Evolutionary conservation across 148 eudicot species (phyloP), one percentile per base, ranked within the genome.

Genomic region (Vaccinium corymbosum): DNA sequence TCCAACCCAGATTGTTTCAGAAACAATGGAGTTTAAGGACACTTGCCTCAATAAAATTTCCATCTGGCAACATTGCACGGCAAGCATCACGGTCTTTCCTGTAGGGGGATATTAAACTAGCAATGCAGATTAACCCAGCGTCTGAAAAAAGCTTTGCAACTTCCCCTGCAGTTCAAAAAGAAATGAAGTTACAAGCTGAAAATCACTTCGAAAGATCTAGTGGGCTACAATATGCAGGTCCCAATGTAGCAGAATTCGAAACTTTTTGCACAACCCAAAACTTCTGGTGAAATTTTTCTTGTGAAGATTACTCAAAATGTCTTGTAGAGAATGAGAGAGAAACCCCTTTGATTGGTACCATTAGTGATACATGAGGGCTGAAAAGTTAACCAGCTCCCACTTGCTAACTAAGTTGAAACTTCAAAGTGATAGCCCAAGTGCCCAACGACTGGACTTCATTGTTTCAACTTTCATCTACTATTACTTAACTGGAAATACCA

Each of bases 81-180:
- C 98, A 95, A 81, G 96, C 94, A 90, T 95, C 93, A 57, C 98
- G 94, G 80, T 94, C 98, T 78, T 93, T 93, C 85, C 95, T 88
- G 68, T 95, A 95, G 14, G 98, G 98, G 78, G 98, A 94, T 88
- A 95, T 93, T 90, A 95, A 85, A 87, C 98, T 95, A 68, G 98
- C 98, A 55, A 95, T 89, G 87, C 98, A 94, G 76, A 93, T 93
- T 87, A 94, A 85, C 42, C 98, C 94, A 68, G 95, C 91, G 86
- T 94, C 93, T 78, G 98, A 90, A 88, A 95, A 95, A 55, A 95
- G 94, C 88, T 90, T 94, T 82, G 93, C 94, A 81, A 92, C 96
- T 87, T 95, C 98, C 85, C 98, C 98, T 95, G 84, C 50, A 83
- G 78, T 78, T 57, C 8, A 50, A 88, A 14, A 61, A 86, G 61